Base-by-base conservation (phyloP, 2,329 filamentous ascomycete genomes). In the Graphilbum sp. region DNA sequence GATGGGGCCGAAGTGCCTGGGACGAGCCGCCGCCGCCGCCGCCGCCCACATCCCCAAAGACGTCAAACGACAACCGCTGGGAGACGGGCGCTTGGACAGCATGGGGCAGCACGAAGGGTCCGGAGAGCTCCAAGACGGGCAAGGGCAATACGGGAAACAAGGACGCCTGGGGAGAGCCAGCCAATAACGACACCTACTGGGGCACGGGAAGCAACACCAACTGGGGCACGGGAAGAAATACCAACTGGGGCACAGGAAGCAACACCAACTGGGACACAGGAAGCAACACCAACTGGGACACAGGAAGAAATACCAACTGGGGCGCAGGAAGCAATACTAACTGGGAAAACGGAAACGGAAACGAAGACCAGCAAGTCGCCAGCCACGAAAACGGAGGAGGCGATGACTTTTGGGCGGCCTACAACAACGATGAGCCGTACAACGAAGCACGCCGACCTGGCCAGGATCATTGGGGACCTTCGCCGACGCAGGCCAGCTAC, bases 1-100 rank as follows among this genome's bases (percentile, higher is more conserved):
- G 41, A 10, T 46, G 43, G 45, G 45, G 45, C 9, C 35, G 38
- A n/a, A 29, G 32, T 19, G 40, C 32, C 8, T 43, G 40, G 35
- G 38, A 40, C 3, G 18, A 42, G 6, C 37, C 35, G n/a, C 12
- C 23, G 10, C 32, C 27, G 5, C 3, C 19, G 3, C 15, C 27
- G 7, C 15, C 27, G 6, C 13, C 27, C 27, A 29, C 5, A 24
- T 23, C 23, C 5, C 11, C 18, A 23, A 6, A 32, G 16, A 32
- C 13, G 4, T 10, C 20, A 13, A 32, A 32, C 13, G 32, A 16
- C 16, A 38, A 39, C 13, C 32, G 18, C 32, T 37, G 31, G 23
- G 32, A 29, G 30, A 34, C 27, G 25, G 32, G 40, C 19, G 24
- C 43, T 3, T 20, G 32, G 18, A 7, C 10, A 7, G 21, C 24